Conservation (phyloP, 257 asterid species). For the Fraxinus excelsior region DNA sequence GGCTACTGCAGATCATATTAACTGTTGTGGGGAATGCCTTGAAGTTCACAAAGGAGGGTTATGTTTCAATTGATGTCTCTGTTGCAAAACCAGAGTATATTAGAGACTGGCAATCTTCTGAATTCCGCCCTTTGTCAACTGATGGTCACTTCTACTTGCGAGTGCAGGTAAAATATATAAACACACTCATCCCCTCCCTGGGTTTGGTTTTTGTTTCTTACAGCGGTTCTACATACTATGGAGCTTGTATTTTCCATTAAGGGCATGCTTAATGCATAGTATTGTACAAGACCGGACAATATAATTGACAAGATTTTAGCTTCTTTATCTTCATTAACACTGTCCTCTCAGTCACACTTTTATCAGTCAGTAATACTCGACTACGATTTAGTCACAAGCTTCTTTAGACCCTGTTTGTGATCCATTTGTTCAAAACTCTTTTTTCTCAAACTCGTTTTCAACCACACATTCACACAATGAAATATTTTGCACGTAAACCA, state of each 20-base stretch:
- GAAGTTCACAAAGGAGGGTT: slow-evolving; percentile 72
- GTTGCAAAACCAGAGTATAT: slow-evolving; percentile 54
- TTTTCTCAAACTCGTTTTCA: too few relatives aligned
- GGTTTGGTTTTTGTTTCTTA: not conserved
- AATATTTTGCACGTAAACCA: too few relatives aligned
- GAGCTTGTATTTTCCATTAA: not conserved
- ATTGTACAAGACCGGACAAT: not conserved
- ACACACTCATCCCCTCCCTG: not conserved
- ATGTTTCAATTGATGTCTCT: slow-evolving; percentile 53
- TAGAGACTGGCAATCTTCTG: slow-evolving; percentile 51
- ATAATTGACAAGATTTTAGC: not conserved
- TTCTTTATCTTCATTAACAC: too few relatives aligned
- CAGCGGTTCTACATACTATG: not conserved
- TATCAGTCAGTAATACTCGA: not conserved
- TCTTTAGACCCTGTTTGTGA: not conserved
- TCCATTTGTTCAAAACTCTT: too few relatives aligned
- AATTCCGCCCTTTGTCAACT: slow-evolving; percentile 38
- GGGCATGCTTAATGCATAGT: not conserved
- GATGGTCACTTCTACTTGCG: slow-evolving; percentile 59
- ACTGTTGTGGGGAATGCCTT: slow-evolving; percentile 65
- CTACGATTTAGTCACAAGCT: not conserved
- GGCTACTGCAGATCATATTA: slow-evolving; percentile 62
- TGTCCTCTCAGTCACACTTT: not conserved
- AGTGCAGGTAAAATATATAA: slow-evolving; percentile 49
- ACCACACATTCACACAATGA: too few relatives aligned